These are phyloP conservation scores for Cordia subcordata DNA, from an alignment of 257 asterid genomes.

Conservation along the genomic window DNA sequence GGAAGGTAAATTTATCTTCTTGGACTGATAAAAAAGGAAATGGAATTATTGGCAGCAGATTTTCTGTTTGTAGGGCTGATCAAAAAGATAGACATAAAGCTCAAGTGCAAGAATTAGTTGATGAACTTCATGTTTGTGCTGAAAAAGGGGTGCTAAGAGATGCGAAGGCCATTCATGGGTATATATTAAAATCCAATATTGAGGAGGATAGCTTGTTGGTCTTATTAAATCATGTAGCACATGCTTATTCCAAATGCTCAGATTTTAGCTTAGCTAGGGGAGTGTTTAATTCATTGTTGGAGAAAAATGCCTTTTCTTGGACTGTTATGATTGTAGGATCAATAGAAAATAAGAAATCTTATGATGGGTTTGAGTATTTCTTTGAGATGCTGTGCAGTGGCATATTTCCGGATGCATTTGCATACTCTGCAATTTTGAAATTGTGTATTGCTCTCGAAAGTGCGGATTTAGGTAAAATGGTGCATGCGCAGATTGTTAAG, in stretches of 20 bases:
- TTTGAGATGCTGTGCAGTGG: conserved; percentile 35
- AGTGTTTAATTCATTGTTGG: conserved; percentile 31
- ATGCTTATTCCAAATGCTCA: conserved; percentile 52
- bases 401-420: conserved; percentile 36
- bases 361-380: conserved; percentile 31
- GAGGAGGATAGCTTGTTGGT: conserved; percentile 31
- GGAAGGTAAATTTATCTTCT: conserved; percentile 10
- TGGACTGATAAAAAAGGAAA: conserved; percentile 16
- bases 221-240: conserved; percentile 42
- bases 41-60: conserved; percentile 8
- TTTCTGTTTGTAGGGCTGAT: conserved; percentile 14
- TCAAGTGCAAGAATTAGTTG: conserved; percentile 36
- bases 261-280: conserved; percentile 31
- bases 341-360: conserved; percentile 25
- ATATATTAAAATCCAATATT: conserved; percentile 28
- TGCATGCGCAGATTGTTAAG: conserved; percentile 40
- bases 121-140: conserved; percentile 39
- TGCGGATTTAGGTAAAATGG: conserved; percentile 33
- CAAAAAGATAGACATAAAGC: conserved; percentile 20
- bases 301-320: conserved; percentile 48
- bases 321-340: conserved; percentile 47
- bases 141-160: conserved; percentile 25
- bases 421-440: conserved; percentile 39
- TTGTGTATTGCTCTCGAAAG: conserved; percentile 37
- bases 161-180: conserved; percentile 36